These are phyloP conservation scores for Trichophyton verrucosum DNA, from an alignment of 2,329 filamentous ascomycete species.

Conservation along the genomic window DNA sequence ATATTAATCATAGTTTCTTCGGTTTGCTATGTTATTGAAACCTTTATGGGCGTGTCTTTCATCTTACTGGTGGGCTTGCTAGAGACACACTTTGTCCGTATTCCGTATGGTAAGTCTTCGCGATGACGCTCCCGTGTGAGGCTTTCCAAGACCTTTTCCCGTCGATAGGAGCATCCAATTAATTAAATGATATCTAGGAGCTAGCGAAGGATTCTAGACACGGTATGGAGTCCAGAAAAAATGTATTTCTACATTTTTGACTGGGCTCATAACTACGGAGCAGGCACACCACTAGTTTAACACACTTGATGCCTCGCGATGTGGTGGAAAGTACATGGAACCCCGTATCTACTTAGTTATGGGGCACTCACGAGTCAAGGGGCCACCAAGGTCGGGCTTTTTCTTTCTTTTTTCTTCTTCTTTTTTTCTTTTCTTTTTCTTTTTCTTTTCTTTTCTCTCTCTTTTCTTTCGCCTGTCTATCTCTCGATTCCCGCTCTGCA, in stretches of 20 bases:
- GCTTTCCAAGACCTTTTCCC: background rate
- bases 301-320: background rate
- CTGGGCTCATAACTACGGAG: no score
- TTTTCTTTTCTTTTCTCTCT: background rate
- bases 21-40: background rate
- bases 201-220: no score
- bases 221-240: no score
- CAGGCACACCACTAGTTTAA: no score
- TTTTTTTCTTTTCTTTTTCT: background rate
- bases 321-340: background rate
- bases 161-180: background rate
- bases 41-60: background rate
- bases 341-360: background rate
- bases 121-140: background rate
- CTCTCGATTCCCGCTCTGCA: no score
- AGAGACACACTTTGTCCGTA: background rate
- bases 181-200: background rate
- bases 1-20: background rate
- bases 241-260: no score
- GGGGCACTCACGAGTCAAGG: background rate
- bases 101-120: background rate
- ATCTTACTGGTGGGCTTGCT: background rate
- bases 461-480: no score
- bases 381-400: background rate
- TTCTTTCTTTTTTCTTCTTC: background rate